These are phyloP conservation scores for Pyricularia grisea DNA, from an alignment of 2,329 filamentous ascomycete species.

Conservation along the genomic window DNA sequence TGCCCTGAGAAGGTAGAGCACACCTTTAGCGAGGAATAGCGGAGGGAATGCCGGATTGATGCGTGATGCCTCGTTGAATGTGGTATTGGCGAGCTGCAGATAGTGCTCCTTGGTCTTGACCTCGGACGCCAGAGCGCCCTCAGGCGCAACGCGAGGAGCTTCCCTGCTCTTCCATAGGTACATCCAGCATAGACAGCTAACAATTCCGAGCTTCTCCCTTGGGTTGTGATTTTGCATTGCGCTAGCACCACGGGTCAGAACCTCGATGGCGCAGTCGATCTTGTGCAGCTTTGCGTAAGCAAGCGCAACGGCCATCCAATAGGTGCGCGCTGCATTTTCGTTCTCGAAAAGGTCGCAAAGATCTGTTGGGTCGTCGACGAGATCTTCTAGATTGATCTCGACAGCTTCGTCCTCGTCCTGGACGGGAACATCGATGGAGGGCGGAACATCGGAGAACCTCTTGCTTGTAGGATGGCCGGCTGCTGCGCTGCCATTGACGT, in stretches of 20 bases:
- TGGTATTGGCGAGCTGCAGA: constrained; percentile 80
- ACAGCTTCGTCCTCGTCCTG: constrained; percentile 66
- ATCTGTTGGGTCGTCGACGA: constrained; percentile 89
- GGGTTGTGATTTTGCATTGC: constrained; percentile 62
- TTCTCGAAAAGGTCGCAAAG: constrained; percentile 92
- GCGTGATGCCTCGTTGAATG: constrained; percentile 88
- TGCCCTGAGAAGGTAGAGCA: constrained; percentile 78
- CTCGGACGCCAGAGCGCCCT: constrained; percentile 56
- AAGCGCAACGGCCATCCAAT: constrained; percentile 97
- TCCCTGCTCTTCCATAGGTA: constrained; percentile 83
- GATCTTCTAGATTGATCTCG: constrained; percentile 85
- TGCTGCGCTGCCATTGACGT: constrained; percentile 29
- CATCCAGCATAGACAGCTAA: constrained; percentile 83
- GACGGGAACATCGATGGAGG: constrained; percentile 57
- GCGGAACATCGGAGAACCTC: constrained; percentile 56
- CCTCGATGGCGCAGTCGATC: constrained; percentile 72
- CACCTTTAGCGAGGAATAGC: constrained; percentile 82
- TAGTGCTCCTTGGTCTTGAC: constrained; percentile 89
- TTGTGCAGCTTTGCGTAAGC: constrained; percentile 96
- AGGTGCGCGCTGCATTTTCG: constrained; percentile 80
- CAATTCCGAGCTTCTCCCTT: constrained; percentile 76
- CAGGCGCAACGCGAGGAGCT: constrained; percentile 54
- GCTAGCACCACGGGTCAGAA: constrained; percentile 62
- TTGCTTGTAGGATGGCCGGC: constrained; percentile 32
- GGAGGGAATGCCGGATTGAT: constrained; percentile 90